Evolutionary conservation across 1,139 yeast species (phyloP), one percentile per base, ranked within the genome.

Genomic region (Magnusiomyces sp.): DNA sequence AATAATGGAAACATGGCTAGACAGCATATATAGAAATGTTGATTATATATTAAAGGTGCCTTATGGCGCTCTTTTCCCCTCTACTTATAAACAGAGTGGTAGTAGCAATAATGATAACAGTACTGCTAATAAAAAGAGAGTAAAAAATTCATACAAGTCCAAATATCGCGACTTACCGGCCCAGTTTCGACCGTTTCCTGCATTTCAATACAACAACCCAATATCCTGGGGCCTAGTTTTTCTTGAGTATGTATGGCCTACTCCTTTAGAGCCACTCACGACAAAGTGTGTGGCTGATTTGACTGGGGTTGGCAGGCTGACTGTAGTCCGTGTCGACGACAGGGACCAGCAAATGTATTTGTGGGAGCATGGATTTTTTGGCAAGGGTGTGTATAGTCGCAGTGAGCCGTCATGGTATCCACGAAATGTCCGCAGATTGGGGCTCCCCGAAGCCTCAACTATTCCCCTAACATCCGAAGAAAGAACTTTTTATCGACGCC

Each of bases 291-390:
- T 5, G 14, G 44, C 36, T 16, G 23, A n/a, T 11, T 27, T n/a
- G n/a, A 17, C 14, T 29, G 11, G 36, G 3, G 23, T n/a, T 29
- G 44, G 44, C n/a, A 64, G 69, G 50, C 71, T 70, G 11, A 56
- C 67, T 1, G 80, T 80, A 45, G 66, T 67, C n/a, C 55, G 54
- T 31, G 67, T 71, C 6, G 58, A 59, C 2, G 73, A 75, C 50
- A 68, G 63, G 0, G 58, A 61, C 0, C 79, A 75, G 40, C 83
- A 82, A 78, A 59, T 62, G n/a, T 65, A 66, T 32, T 69, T 92
- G 7, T 92, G 98, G 97, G 68, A 74, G 32, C 76, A 76, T 60
- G 99, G 99, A 0, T 92, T 89, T 62, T 94, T 88, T 62, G 99
- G 99, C 9, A 92, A 92, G 60, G 99, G 98, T 2, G 75, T 79